A percentile compares a stretch with the other conserved stretches of the same genome.
These are phyloP conservation scores for Silene noctiflora DNA, from an alignment of 179 eudicot species.

Conservation along the genomic window DNA sequence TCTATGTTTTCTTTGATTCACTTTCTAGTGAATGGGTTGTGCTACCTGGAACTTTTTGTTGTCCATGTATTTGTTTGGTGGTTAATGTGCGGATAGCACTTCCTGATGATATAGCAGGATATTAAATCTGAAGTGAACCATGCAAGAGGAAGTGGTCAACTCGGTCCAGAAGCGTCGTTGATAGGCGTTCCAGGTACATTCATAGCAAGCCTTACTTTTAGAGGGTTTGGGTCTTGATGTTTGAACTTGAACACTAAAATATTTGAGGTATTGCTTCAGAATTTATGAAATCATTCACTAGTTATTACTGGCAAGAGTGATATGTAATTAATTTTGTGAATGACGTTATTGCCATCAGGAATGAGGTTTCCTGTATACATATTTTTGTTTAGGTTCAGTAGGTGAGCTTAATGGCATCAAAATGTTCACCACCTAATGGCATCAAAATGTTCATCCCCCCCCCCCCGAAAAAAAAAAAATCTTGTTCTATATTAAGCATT, in stretches of 20 bases:
- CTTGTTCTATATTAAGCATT: background rate
- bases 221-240: background rate
- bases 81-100: conserved; percentile 10
- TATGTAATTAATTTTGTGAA: background rate
- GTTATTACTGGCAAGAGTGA: background rate
- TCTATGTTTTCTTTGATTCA: background rate
- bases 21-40: background rate
- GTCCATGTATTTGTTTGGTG: background rate
- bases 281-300: background rate
- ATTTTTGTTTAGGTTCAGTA: conserved; percentile 1
- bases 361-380: conserved; percentile 3
- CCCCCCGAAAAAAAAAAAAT: too few relatives aligned
- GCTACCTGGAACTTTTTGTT: background rate
- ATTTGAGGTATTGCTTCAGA: background rate
- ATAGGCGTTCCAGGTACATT: conserved; percentile 45
- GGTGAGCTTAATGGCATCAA: background rate
- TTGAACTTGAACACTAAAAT: background rate
- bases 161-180: conserved; percentile 41
- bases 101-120: conserved; percentile 32
- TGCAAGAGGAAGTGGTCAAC: conserved; percentile 38
- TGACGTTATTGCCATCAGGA: background rate
- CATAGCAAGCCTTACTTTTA: background rate
- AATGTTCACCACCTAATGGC: background rate
- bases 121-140: conserved; percentile 36
- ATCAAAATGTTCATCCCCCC: background rate